Evolutionary conservation across 2,329 filamentous ascomycete species (phyloP).

Genomic region (Stagonosporopsis tanaceti): DNA sequence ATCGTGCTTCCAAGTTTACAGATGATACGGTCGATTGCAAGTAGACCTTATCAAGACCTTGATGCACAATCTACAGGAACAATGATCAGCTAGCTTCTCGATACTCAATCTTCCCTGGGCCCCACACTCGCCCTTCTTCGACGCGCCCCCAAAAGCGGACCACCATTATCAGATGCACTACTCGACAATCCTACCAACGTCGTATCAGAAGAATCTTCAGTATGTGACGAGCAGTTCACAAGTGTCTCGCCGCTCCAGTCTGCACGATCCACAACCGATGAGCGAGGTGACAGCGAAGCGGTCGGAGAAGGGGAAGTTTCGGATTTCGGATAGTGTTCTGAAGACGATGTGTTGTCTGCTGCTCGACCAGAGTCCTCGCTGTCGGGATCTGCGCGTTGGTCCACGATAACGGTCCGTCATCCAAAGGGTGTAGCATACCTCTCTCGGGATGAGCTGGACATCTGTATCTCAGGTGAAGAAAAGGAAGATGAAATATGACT

Average conservation of each 20-base stretch:
- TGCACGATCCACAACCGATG: not conserved
- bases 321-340: not conserved
- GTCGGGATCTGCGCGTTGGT: not conserved
- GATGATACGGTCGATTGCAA: no score
- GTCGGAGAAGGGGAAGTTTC: no score
- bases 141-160: not conserved
- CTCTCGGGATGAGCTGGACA: not conserved
- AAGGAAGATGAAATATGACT: not conserved
- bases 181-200: not conserved
- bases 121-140: not conserved
- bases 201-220: not conserved
- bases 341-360: not conserved
- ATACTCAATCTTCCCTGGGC: not conserved
- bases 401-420: no score
- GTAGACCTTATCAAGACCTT: no score
- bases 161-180: not conserved
- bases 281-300: not conserved
- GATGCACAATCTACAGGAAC: no score
- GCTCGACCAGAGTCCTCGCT: not conserved
- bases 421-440: not conserved
- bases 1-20: not conserved
- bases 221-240: not conserved
- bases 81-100: not conserved
- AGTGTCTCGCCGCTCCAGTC: not conserved
- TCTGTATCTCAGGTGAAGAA: not conserved